Evolutionary conservation across 2,329 filamentous ascomycete species (phyloP), one percentile per base, ranked within the genome.

Genomic region (Davidsoniella neocaledoniae): DNA sequence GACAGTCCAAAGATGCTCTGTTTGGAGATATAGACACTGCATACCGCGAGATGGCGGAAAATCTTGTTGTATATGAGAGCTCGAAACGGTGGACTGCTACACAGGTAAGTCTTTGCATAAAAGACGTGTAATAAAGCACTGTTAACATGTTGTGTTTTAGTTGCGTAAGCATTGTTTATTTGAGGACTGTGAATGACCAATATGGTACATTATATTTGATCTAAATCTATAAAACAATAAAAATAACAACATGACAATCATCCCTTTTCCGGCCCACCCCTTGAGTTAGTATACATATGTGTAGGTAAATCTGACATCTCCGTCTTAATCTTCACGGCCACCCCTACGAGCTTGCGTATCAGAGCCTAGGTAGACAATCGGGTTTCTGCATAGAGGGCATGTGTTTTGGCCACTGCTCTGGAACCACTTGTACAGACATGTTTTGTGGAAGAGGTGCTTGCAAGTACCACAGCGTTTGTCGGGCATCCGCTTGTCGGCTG

Each of bases 391-490:
- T 55, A 98, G 69, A 44, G 91, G 91, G 64, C 91, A 98, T 45
- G 83, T 90, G 59, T 84, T 91, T 60, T 86, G 81, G 64, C 86
- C 93, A 62, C 87, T 94, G 58, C 75, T 90, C 71, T 86, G 84
- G 70, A 98, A 96, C 91, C 91, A 98, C 66, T 90, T 88, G 69
- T 86, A 94, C 65, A 98, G 66, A 66, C 91, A 98, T 2, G 77
- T 76, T 1, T 81, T 76, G 65, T 98, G 91, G 70, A 96, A 98
- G 48, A 84, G 69, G 65, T 98, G 90, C 70, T 87, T 90, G 72
- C 91, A 98, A 1, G 90, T 96, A 43, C 75, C 72, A 63, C 91
- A 98, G 49, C 77, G 73, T 72, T 96, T 96, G 63, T 91, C 90
- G 0, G 91, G 91, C 63, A 94, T 77, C 64, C 83, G 83, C 69